Base-by-base conservation (phyloP, 371 early-diverging fungal species). In the Scutellospora calospora region DNA sequence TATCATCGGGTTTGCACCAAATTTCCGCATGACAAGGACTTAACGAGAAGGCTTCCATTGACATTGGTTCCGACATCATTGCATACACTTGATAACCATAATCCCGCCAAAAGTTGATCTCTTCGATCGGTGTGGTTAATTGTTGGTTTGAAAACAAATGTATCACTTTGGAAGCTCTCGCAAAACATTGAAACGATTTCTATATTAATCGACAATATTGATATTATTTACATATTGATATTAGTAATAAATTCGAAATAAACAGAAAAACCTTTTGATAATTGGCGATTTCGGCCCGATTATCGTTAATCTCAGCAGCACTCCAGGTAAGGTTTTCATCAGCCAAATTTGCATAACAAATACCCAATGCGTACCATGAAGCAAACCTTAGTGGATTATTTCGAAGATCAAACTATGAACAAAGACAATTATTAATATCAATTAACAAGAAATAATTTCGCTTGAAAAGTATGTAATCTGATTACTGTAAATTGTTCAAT, bases 241-340 rank as follows among this genome's bases (percentile, higher is more conserved):
- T 11, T n/a, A 83, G 0, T n/a, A n/a, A 85, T 75, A 52, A 84
- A 82, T 22, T 82, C 82, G 20, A 73, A 77, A 41, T 80, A 82
- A 4, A n/a, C n/a, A n/a, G n/a, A 84, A 83, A 80, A 14, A 90
- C 91, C 84, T 80, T 87, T 83, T 95, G 95, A 76, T 88, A 89
- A 49, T 86, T 87, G 1, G 87, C 85, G 22, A 95, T 92, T 12
- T 87, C 80, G 4, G 81, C 80, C 33, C 84, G 87, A 65, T 89
- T 88, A 0, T 83, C 83, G 25, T 76, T 82, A 63, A 95, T 91
- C 52, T 92, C 90, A 11, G 83, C 82, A 0, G 95, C 94, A 81
- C 89, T 93, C 88, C 92, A 93, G 9, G 87, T 86, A 52, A 95
- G 79, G 41, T 89, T 89, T 81, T 93, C 94, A 54, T 93, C 91